Evolutionary conservation across 768 basidiomycete genomes (phyloP).

Genomic region (Lactarius evosmus): DNA sequence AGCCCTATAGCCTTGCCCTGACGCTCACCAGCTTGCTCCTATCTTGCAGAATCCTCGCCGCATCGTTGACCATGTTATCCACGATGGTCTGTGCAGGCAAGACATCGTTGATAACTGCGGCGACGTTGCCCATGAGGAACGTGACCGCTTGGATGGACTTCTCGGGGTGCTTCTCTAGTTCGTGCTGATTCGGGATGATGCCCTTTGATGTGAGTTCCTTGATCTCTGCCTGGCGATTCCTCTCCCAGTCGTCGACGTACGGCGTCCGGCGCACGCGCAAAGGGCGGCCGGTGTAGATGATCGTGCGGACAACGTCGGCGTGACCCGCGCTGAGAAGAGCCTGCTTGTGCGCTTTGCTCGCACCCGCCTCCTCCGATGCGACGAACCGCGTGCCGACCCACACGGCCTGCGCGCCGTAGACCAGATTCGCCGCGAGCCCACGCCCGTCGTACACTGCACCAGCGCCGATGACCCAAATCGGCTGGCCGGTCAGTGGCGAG

Average conservation of each 20-base stretch:
- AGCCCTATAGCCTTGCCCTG: conserved; percentile 49
- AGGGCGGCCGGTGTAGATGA: conserved; percentile 89
- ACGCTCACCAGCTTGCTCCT: conserved; percentile 39
- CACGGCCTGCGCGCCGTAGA: conserved; percentile 87
- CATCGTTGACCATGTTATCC: conserved; percentile 71
- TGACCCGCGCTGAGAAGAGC: conserved; percentile 63
- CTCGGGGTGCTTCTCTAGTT: conserved; percentile 78
- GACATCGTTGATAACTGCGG: conserved; percentile 69
- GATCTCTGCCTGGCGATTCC: conserved; percentile 76
- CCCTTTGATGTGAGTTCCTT: conserved; percentile 78
- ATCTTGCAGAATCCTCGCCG: conserved; percentile 45
- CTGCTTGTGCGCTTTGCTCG: conserved; percentile 84
- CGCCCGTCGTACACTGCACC: conserved; percentile 91
- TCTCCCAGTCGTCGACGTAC: conserved; percentile 84
- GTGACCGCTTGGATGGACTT: conserved; percentile 61
- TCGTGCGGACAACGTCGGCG: conserved; percentile 78
- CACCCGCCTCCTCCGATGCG: conserved; percentile 73
- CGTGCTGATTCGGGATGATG: conserved; percentile 69
- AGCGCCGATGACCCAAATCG: conserved; percentile 86
- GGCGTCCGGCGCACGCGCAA: conserved; percentile 81
- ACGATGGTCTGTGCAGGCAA: conserved; percentile 81
- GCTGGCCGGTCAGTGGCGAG: conserved; percentile 77
- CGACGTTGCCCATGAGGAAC: conserved; percentile 85
- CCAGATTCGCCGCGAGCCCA: conserved; percentile 79
- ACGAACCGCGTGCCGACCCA: conserved; percentile 74